Evolutionary conservation across 2,329 filamentous ascomycete species (phyloP).

Genomic region (Zymoseptoria crescenta): DNA sequence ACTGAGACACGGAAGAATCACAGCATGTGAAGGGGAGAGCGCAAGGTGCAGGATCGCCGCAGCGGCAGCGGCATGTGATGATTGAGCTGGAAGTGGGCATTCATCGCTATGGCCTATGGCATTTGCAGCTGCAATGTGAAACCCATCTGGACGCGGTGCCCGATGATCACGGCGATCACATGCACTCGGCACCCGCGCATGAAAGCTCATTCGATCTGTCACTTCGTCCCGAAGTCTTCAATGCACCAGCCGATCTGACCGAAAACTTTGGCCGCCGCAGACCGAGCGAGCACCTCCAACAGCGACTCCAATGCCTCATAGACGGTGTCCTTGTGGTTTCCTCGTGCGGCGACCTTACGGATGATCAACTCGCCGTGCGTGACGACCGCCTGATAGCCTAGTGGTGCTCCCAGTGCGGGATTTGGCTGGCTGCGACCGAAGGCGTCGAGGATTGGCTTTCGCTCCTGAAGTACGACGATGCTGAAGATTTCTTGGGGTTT

Average conservation of each 20-base stretch:
- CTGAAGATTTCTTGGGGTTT: neutral
- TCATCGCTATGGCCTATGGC: neutral
- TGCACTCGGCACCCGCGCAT: neutral
- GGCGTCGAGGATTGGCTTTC: neutral
- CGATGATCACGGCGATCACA: neutral
- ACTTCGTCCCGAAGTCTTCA: neutral
- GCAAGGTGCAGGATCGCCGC: neutral
- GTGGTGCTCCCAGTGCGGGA: too few species aligned
- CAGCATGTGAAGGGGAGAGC: neutral
- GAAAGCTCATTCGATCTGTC: neutral
- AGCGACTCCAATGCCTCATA: neutral
- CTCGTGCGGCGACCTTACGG: neutral
- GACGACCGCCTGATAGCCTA: neutral
- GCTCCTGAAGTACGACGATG: neutral
- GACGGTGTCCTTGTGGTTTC: neutral
- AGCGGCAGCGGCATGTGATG: neutral
- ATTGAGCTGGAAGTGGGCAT: too few species aligned
- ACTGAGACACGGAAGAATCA: neutral
- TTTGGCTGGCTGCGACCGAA: too few species aligned
- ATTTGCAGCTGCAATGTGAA: neutral
- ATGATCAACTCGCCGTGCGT: neutral
- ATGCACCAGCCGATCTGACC: neutral
- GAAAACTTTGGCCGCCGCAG: neutral
- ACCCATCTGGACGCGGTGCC: neutral
- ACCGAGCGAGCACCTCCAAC: neutral